Base-by-base conservation (phyloP, 352 stramenopile species). In the Pythium dissimile region DNA sequence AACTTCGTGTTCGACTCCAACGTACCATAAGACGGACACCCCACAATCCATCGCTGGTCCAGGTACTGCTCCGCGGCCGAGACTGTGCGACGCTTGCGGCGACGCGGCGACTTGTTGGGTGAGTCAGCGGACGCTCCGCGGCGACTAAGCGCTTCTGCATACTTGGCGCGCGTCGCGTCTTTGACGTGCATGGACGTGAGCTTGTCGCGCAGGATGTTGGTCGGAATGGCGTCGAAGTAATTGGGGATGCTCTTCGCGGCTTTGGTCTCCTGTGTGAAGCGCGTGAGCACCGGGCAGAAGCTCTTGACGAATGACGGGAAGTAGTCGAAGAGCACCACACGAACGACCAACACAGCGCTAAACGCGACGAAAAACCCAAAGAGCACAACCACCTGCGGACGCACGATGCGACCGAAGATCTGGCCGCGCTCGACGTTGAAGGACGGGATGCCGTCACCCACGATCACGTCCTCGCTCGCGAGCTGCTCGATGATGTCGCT, bases 201-300 rank as follows among this genome's bases (percentile, higher is more conserved):
- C 39, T 86, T 89, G 42, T 88, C 80, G 0, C 72, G 54, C 15
- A 92, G 45, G n/a, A 80, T 72, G 4, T 66, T 50, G 0, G 80
- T 89, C 3, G 80, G 72, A 60, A 92, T 88, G 12, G 82, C 79
- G 32, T 94, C 81, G 44, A 92, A 94, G 64, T 94, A 94, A 59
- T 89, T 94, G 20, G 84, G 84, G n/a, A 92, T 66, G 5, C 70
- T 72, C 52, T 84, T 88, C 15, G 71, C 66, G 21, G 77, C 64
- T 24, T 84, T 79, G 16, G 74, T 64, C 31, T 81, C 80, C 35
- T 87, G 74, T 39, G 86, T 65, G 43, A 86, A 54, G 0, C 67
- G 73, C 46, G 72, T 76, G 31, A 90, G 62, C 20, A 75, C 54
- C 6, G 81, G 81, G 26, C 85, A 80, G 5, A 87, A 51, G 31